Evolutionary conservation across 164 flowering plant species (phyloP), one percentile per base, ranked within the genome.

Genomic region (Chloranthus sessilifolius): DNA sequence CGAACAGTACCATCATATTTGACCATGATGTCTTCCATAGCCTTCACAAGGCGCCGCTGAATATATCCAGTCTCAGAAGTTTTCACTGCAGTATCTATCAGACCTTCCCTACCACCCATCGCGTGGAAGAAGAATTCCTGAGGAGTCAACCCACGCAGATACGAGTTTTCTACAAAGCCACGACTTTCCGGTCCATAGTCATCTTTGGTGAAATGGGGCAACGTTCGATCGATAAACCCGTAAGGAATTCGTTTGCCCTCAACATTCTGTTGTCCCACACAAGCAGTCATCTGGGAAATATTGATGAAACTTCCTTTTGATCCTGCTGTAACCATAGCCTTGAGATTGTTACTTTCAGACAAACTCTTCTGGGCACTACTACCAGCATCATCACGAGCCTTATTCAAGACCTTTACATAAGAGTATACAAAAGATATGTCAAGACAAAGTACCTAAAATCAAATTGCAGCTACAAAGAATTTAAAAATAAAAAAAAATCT

Each of bases 61-160:
- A 92, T 92, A 56, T 92, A 92, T 9, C 99, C 99, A 52, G 99
- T 94, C 70, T 94, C 97, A 64, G 99, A 94, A 31, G 99, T 94
- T 70, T 94, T 94, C 29, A 94, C 99, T 16, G 99, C 97, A 50
- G 99, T 92, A 67, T 92, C 99, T 40, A 92, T 92, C 26, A 92
- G 77, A 79, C 99, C 99, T 78, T 92, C 99, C 63, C 99, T 80
- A 81, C 99, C 99, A 69, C 99, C 99, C 99, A 92, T 92, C 21
- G 99, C 99, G 67, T 92, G 99, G 50, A 92, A 92, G 67, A 92
- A 88, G 79, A 92, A 92, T 62, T 92, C 99, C 53, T 94, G 99
- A 0, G 99, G 99, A 28, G 97, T 89, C 71, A 94, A 47, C 2
- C 99, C 99, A 46, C 97, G 81, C 8, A 94, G 68, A 63, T 94